Base-by-base conservation (phyloP, 2,329 filamentous ascomycete species). In the Anthostomella pinea region DNA sequence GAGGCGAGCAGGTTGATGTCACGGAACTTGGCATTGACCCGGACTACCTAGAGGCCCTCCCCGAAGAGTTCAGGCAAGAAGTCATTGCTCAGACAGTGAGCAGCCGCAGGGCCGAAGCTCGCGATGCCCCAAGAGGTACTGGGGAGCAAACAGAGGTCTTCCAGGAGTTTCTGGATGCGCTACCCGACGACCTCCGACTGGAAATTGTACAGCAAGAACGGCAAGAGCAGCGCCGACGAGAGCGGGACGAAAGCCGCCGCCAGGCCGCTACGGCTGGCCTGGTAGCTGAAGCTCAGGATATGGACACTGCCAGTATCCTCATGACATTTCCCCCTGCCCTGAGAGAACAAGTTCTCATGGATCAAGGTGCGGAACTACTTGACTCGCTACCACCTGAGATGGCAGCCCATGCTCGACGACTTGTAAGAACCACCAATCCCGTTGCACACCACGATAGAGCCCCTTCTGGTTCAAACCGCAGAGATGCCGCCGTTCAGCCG, bases 41-140 rank as follows among this genome's bases (percentile, higher is more conserved):
- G 11, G 90, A 95, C 38, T 98, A 96, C 63, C 78, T 98, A 6
- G 87, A 93, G 41, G 94, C 91, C n/a, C 69, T 98, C n/a, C 93
- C 93, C 0, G 93, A 98, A 52, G 94, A 98, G 43, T 82, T 97
- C 57, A 79, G 93, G 29, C 91, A 97, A 62, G 93, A 98, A 59
- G 93, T 98, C 31, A 87, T 98, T 48, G 88, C 94, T 60, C 83
- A 90, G 45, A 89, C 95, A 41, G 78, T 95, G 46, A 88, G 86
- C 34, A 82, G 87, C 48, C 79, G 91, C 49, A 81, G 91, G 45
- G 85, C 85, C 6, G 81, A 93, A 60, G 87, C 87, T 26, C 64
- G 83, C 58, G 61, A 85, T 69, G 65, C 80, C 60, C 79, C 78
- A 15, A 77, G 75, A 37, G 74, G 77, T 17, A 77, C 80, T 13